Percentiles rank a stretch among this genome's conserved stretches.
These are phyloP conservation scores for Staphylotrichum longicolle DNA, from an alignment of 495 filamentous ascomycete genomes.

Conservation along the genomic window DNA sequence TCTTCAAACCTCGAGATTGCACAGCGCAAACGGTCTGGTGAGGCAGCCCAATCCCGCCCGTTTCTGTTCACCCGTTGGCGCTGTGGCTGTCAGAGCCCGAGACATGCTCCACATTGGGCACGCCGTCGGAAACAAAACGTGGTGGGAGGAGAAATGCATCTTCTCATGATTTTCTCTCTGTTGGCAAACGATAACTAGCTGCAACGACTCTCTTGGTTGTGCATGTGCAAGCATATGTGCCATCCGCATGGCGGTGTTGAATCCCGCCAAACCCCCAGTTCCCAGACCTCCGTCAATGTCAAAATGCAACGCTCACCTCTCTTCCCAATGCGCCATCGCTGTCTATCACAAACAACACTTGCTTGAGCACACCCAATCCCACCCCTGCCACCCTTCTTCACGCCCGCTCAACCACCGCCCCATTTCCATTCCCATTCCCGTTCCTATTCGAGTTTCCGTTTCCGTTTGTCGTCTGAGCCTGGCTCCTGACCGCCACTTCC, in stretches of 20 bases:
- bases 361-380: neutral
- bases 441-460: neutral
- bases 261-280: neutral
- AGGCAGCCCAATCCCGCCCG: slow-evolving; percentile 9
- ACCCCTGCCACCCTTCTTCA: neutral
- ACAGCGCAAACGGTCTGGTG: too few species aligned
- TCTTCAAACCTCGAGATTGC: neutral
- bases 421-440: slow-evolving; percentile 4
- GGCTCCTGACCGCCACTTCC: slow-evolving; percentile 13
- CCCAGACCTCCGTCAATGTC: neutral
- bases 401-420: neutral
- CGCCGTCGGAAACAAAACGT: too few species aligned
- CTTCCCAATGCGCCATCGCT: slow-evolving; percentile 9
- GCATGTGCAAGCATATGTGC: neutral
- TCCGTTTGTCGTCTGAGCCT: neutral
- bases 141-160: too few species aligned
- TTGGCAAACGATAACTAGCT: too few species aligned
- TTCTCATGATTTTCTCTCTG: too few species aligned
- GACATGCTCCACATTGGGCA: neutral
- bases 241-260: slow-evolving; percentile 8
- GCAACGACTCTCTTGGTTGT: neutral
- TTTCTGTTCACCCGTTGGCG: neutral
- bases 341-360: neutral
- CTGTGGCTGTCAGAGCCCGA: neutral
- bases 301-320: slow-evolving; percentile 3